Percentiles rank a stretch among this genome's conserved stretches.
Conservation (phyloP, 2,329 filamentous ascomycete species). For the Geosmithia morbida region DNA sequence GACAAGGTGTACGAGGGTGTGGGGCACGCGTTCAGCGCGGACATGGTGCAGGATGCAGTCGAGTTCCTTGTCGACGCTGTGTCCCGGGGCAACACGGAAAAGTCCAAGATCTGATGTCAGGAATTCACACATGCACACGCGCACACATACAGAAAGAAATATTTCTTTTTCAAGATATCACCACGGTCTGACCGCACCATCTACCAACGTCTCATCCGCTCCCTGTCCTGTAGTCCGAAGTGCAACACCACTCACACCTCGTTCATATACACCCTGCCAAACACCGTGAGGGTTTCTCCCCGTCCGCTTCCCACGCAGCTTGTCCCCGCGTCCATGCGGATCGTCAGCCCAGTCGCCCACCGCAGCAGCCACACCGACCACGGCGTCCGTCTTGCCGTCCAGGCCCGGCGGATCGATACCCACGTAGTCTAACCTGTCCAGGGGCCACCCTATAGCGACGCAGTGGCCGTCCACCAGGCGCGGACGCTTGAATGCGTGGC, state of each 20-base stretch:
- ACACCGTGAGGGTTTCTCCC: conserved; percentile 33
- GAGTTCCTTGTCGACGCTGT: conserved; percentile 43
- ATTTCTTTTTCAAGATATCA: neutral
- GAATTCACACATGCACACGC: neutral
- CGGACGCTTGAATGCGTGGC: conserved; percentile 53
- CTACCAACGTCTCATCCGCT: conserved; percentile 24
- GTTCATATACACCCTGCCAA: conserved; percentile 27
- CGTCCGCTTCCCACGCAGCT: conserved; percentile 30
- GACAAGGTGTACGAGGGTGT: conserved; percentile 54
- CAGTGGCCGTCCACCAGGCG: conserved; percentile 53
- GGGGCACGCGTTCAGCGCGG: conserved; percentile 53
- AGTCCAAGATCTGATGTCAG: conserved; percentile 12
- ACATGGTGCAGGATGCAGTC: conserved; percentile 54
- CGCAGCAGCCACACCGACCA: conserved; percentile 26
- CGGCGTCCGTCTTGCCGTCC: conserved; percentile 20
- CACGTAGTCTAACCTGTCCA: conserved; percentile 30
- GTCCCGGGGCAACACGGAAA: conserved; percentile 7
- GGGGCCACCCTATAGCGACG: conserved; percentile 40
- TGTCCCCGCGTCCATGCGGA: conserved; percentile 32
- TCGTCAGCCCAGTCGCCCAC: conserved; percentile 34
- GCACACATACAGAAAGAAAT: too few relatives aligned
- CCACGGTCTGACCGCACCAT: conserved; percentile 25
- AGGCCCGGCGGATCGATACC: conserved; percentile 50
- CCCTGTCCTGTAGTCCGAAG: conserved; percentile 17
- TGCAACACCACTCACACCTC: conserved; percentile 13